Conservation (phyloP, 2,329 filamentous ascomycete species). For the Penicillium paneum region DNA sequence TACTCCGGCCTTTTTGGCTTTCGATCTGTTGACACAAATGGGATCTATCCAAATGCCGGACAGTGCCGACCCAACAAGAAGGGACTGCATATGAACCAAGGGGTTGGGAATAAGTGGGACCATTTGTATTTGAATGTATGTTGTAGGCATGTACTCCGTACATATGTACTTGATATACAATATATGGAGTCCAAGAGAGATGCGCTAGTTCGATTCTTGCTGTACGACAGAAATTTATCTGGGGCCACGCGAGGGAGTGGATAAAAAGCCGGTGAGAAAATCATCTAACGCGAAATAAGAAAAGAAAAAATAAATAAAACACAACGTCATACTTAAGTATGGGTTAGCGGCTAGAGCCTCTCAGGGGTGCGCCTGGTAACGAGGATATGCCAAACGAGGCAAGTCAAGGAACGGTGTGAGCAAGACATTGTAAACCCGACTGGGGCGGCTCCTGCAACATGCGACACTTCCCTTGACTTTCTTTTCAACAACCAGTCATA, state of each 20-base stretch:
- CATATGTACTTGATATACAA: not conserved
- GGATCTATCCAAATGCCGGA: conserved; percentile 23
- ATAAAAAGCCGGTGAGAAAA: conserved; percentile 22
- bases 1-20: not conserved
- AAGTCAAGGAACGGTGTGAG: conserved; percentile 11
- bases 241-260: conserved; percentile 21
- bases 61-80: conserved; percentile 24
- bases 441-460: conserved; percentile 3
- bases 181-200: not conserved
- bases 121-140: conserved; percentile 14
- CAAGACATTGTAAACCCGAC: conserved; percentile 7
- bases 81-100: conserved; percentile 21
- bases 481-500: not conserved
- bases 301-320: not conserved
- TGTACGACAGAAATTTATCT: conserved; percentile 18
- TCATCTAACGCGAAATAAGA: not conserved
- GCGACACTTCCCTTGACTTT: not conserved
- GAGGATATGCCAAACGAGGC: conserved; percentile 4
- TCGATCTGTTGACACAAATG: not conserved
- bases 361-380: conserved; percentile 2
- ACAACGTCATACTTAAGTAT: conserved; percentile 8
- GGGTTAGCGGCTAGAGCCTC: conserved; percentile 6
- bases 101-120: conserved; percentile 23
- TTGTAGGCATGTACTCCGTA: too few relatives aligned
- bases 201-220: conserved; percentile 11